A percentile compares a stretch with the other conserved stretches of the same genome.
Conservation (phyloP, 2,329 filamentous ascomycete species). For the Niveomyces coronatus region DNA sequence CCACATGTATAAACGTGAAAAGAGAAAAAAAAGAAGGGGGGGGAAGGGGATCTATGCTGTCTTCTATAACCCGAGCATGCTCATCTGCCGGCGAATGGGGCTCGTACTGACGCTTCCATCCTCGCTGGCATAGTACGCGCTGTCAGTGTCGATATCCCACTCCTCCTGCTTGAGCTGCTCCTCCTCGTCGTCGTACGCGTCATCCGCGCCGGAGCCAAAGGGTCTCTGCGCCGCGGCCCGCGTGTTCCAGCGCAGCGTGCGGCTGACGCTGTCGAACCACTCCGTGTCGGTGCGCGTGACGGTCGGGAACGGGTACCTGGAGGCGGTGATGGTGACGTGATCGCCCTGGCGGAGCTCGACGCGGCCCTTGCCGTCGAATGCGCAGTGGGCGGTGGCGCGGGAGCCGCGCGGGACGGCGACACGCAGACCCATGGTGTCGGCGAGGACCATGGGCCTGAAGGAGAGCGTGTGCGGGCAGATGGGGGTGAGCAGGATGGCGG, state of each 20-base stretch:
- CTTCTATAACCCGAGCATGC: slow-evolving; percentile 45
- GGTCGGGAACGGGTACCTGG: slow-evolving; percentile 93
- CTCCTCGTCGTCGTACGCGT: slow-evolving; percentile 38
- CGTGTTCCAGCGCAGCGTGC: slow-evolving; percentile 91
- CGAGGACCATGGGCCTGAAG: slow-evolving; percentile 96
- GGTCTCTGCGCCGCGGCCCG: slow-evolving; percentile 85
- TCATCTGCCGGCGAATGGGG: slow-evolving; percentile 63
- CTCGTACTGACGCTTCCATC: slow-evolving; percentile 59
- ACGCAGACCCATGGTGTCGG: slow-evolving; percentile 84
- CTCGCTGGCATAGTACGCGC: slow-evolving; percentile 59
- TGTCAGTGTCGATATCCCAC: slow-evolving; percentile 95
- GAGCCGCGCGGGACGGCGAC: slow-evolving; percentile 78
- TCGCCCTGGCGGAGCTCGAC: slow-evolving; percentile 89
- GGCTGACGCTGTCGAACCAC: slow-evolving; percentile 93
- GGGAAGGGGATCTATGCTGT: too few species aligned
- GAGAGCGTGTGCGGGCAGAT: slow-evolving; percentile 96
- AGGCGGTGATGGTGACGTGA: slow-evolving; percentile 91
- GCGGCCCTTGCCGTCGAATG: slow-evolving; percentile 94
- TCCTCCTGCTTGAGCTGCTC: slow-evolving; percentile 44
- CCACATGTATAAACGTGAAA: too few species aligned
- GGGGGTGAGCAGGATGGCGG: slow-evolving; percentile 89
- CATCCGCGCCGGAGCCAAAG: slow-evolving; percentile 49
- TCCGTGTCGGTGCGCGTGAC: slow-evolving; percentile 83
- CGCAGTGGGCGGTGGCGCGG: slow-evolving; percentile 89
- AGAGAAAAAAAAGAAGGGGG: too few species aligned